Evolutionary conservation across 805 yeast genomes (phyloP), one percentile per base, ranked within the genome.

Genomic region (Zygosaccharomyces kombuchaensis): DNA sequence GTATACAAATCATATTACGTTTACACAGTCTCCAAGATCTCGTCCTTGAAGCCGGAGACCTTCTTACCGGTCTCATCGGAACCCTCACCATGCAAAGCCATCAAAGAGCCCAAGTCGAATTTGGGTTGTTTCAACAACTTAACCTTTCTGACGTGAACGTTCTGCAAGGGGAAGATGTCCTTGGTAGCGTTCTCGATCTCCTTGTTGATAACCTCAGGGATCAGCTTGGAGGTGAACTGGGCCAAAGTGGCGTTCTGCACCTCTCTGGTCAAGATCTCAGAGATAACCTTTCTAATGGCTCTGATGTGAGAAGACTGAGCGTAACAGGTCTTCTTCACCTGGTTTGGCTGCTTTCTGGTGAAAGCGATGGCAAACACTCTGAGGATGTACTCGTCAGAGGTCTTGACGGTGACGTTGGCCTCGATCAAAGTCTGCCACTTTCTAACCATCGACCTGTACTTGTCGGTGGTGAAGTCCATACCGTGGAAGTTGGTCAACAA

Each of bases 401-500:
- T 90, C 86, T 90, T 90, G 69, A 89, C 97, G 64, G 98, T 89
- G 66, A 90, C 97, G 73, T 88, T 87, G 69, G 96, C 95, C 81
- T 90, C 98, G 65, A 90, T 95, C 75, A 91, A 80, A 59, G 96
- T 82, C 81, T 90, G 98, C 97, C 97, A 91, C 77, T 91, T 90
- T 84, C 97, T 88, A 58, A 90, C 97, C 74, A 91, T 81, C 50
- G 97, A 90, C 80, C 95, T 87, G 72, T 91, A 80, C 81, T 91
- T 91, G 80, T 90, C 97, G 60, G 95, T 80, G 69, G 98, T 90
- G 84, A 91, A 90, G 80, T 89, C 95, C 76, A 91, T 76, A 69
- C 98, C 98, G 82, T 90, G 97, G 95, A 90, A 91, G 95, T 91
- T 91, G 81, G 98, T 90, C 73, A 90, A 81, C 70, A 90, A 81